Conservation (phyloP, 1,284 basidiomycete species). For the Marasmius oreades region DNA sequence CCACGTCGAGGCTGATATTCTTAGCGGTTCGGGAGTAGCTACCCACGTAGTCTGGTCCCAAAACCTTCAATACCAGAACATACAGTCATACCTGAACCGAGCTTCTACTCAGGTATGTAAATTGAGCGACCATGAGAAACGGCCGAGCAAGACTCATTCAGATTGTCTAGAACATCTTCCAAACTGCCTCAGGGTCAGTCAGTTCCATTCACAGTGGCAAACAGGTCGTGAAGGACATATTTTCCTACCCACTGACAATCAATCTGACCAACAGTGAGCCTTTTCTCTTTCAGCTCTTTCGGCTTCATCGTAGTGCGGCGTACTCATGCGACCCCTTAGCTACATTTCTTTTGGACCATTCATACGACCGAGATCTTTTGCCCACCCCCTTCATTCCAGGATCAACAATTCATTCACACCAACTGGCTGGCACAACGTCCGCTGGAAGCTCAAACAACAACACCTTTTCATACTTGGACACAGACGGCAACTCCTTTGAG, state of each 20-base stretch:
- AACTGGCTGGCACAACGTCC: slow-evolving; percentile 49
- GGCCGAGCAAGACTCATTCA: background rate
- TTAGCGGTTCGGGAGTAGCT: slow-evolving; percentile 53
- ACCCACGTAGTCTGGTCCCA: slow-evolving; percentile 55
- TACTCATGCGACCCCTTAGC: slow-evolving; percentile 32
- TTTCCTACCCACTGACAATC: slow-evolving; percentile 64
- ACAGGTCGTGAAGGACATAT: slow-evolving; percentile 49
- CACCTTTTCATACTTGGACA: slow-evolving; percentile 59
- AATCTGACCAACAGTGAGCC: slow-evolving; percentile 56
- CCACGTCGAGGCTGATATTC: slow-evolving; percentile 51
- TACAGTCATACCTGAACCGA: slow-evolving; percentile 52
- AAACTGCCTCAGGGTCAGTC: slow-evolving; percentile 53
- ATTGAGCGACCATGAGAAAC: background rate
- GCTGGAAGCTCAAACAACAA: slow-evolving; percentile 64
- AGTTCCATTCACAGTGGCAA: slow-evolving; percentile 60
- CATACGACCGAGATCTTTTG: slow-evolving; percentile 54
- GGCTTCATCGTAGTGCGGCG: no score
- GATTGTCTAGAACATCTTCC: slow-evolving; percentile 50
- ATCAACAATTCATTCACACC: slow-evolving; percentile 55
- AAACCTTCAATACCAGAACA: slow-evolving; percentile 48
- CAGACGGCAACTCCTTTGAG: slow-evolving; percentile 57
- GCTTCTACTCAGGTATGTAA: slow-evolving; percentile 43
- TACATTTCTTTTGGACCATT: slow-evolving; percentile 58
- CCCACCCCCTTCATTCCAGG: slow-evolving; percentile 57
- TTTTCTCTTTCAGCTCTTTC: background rate